Conservation (phyloP, 2,329 filamentous ascomycete species). For the Aspergillus ruber region DNA sequence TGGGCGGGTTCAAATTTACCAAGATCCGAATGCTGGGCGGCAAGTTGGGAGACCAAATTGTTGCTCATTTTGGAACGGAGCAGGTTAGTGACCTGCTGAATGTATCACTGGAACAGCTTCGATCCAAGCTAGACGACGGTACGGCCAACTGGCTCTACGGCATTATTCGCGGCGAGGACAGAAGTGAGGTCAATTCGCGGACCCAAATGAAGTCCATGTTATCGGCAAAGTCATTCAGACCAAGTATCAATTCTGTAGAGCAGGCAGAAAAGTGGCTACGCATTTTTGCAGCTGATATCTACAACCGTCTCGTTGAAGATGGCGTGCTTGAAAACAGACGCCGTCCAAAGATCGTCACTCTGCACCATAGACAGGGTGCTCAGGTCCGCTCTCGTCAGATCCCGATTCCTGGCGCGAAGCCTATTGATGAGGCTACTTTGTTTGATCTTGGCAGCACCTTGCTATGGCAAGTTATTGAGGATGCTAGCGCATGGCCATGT, state of each 20-base stretch:
- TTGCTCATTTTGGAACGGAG: conserved; percentile 74
- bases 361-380: conserved; percentile 70
- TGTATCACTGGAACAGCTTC: conserved; percentile 67
- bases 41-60: conserved; percentile 83
- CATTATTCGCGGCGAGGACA: conserved; percentile 77
- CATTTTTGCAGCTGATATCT: conserved; percentile 90
- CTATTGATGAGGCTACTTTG: conserved; percentile 64
- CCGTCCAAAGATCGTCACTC: conserved; percentile 74
- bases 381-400: conserved; percentile 69
- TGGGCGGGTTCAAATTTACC: conserved; percentile 82
- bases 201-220: conserved; percentile 97
- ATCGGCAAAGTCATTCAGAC: conserved; percentile 90
- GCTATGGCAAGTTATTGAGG: conserved; percentile 68
- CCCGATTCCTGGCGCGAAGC: conserved; percentile 69
- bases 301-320: conserved; percentile 81
- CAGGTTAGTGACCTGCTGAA: conserved; percentile 66
- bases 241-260: conserved; percentile 68
- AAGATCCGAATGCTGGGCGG: conserved; percentile 94
- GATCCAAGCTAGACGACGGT: conserved; percentile 72
- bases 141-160: conserved; percentile 81
- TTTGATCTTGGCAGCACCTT: conserved; percentile 71
- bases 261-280: conserved; percentile 79
- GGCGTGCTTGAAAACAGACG: conserved; percentile 81
- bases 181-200: conserved; percentile 79
- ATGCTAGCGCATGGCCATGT: conserved; percentile 83